Base-by-base conservation (phyloP, 352 stramenopile species). In the Phytopythium delawarense region DNA sequence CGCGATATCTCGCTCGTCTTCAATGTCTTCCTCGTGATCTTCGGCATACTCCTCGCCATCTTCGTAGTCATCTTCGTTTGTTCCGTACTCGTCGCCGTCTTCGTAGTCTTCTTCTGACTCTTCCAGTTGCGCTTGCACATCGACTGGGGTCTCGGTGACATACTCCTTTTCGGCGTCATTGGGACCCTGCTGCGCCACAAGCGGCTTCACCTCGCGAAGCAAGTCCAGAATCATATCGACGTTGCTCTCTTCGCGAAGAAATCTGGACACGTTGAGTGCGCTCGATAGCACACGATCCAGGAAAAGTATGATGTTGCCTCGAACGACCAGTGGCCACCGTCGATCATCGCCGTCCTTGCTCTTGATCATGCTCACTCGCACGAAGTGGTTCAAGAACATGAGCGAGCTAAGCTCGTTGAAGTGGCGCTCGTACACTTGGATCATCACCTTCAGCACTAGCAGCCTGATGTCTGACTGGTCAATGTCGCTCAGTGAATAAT, bases 371-470 rank as follows among this genome's bases (percentile, higher is more conserved):
- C 78, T 90, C 32, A 89, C 81, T 44, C 79, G 78, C 35, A 95
- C 62, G 25, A 95, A 81, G 54, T 93, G 87, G 51, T 94, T 95
- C 25, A 95, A 63, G 54, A 95, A 95, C 49, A 83, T 66, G 0
- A 95, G 64, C n/a, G 87, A 94, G 28, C 72, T 81, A 30, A 95
- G 70, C 32, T 92, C 71, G 30, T 71, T 82, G 44, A 84, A 92
- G 58, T 95, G 82, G 6, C 84, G 80, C 59, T 95, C 85, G 59
- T 92, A 95, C 0, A 95, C 54, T 62, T 93, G 81, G 52, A 93
- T 93, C 87, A 96, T 96, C 34, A 92, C 82, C 63, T 94, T 94
- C 12, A 96, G 56, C 37, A 93, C 86, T 23, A 96, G 59, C 48
- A 94, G 69, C 4, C 85, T 80, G 68, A 94, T 89, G 59, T 92